These are phyloP conservation scores for Monilinia fructigena DNA, from an alignment of 2,329 filamentous ascomycete species.

Conservation along the genomic window DNA sequence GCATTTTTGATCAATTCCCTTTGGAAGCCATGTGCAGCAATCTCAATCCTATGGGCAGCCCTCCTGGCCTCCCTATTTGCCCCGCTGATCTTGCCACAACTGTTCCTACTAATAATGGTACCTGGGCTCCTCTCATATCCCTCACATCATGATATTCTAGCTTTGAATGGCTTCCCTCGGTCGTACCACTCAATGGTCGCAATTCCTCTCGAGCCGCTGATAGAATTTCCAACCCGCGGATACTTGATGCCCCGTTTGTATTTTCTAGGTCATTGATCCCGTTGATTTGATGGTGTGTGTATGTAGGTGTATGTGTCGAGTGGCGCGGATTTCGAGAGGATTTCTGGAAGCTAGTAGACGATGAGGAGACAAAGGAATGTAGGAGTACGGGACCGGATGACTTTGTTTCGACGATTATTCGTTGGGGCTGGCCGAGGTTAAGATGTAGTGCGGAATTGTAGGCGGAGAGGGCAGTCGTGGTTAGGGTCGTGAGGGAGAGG, in stretches of 20 bases:
- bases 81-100: conserved; percentile 53
- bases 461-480: conserved; percentile 53
- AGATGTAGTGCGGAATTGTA: conserved; percentile 54
- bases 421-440: conserved; percentile 53
- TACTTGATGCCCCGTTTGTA: not conserved
- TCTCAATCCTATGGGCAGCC: conserved; percentile 54
- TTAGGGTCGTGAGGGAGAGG: conserved; percentile 52
- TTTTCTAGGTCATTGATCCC: conserved; percentile 10
- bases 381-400: conserved; percentile 42
- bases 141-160: conserved; percentile 22
- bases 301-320: not conserved
- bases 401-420: conserved; percentile 58
- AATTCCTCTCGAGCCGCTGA: conserved; percentile 31
- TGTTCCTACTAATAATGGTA: conserved; percentile 54
- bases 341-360: conserved; percentile 8
- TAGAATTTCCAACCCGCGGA: conserved; percentile 19
- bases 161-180: conserved; percentile 21
- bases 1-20: conserved; percentile 46
- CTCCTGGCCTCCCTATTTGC: conserved; percentile 52
- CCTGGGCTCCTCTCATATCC: conserved; percentile 22
- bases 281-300: not conserved
- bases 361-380: conserved; percentile 48
- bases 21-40: conserved; percentile 55
- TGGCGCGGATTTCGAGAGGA: not conserved
- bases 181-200: conserved; percentile 31